Conservation (phyloP, 2,329 filamentous ascomycete genomes). For the Fusarium transvaalense region DNA sequence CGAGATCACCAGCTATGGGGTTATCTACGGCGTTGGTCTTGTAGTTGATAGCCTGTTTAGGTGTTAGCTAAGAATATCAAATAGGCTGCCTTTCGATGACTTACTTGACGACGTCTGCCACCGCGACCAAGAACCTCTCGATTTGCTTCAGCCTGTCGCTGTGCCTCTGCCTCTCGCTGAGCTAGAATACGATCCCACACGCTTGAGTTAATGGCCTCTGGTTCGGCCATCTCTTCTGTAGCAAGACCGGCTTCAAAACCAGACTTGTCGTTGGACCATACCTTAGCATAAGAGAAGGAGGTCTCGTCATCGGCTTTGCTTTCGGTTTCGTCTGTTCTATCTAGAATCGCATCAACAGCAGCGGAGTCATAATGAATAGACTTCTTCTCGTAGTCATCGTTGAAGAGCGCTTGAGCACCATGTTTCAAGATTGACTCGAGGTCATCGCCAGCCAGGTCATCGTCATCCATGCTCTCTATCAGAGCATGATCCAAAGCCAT, state of each 20-base stretch:
- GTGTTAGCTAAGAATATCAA: constrained; percentile 31
- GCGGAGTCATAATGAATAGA: constrained; percentile 85
- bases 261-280: constrained; percentile 89
- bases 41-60: constrained; percentile 53
- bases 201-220: constrained; percentile 70
- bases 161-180: constrained; percentile 82
- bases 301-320: constrained; percentile 78
- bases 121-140: constrained; percentile 87
- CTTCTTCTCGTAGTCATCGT: constrained; percentile 75
- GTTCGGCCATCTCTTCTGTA: constrained; percentile 63
- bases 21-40: constrained; percentile 45
- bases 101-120: constrained; percentile 72
- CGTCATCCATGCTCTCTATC: constrained; percentile 89
- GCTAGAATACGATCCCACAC: constrained; percentile 93
- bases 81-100: constrained; percentile 15
- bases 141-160: constrained; percentile 75
- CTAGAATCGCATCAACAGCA: constrained; percentile 90
- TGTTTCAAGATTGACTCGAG: constrained; percentile 89
- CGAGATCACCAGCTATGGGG: constrained; percentile 46
- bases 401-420: constrained; percentile 88
- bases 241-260: constrained; percentile 73
- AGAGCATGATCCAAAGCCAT: constrained; percentile 95
- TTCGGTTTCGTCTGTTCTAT: constrained; percentile 84
- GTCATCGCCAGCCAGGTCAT: constrained; percentile 83
- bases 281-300: constrained; percentile 88